Base-by-base conservation (phyloP, 768 basidiomycete species). In the Leccinum imitatum region DNA sequence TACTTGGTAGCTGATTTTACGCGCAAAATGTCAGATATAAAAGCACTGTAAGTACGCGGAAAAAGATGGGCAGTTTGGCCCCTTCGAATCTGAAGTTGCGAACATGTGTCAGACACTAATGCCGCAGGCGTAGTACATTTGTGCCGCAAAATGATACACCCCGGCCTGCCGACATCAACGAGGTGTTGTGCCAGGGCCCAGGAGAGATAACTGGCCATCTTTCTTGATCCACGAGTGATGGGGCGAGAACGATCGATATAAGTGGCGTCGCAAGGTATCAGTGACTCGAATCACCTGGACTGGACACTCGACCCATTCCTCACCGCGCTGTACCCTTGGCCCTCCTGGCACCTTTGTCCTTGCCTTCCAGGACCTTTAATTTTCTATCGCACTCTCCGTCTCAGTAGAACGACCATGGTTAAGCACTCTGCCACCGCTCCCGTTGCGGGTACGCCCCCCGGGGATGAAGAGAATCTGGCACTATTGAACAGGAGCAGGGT, bases 151-250 rank as follows among this genome's bases (percentile, higher is more conserved):
- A 58, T 10, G 56, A 44, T 33, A 50, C 21, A 30, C 44, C 19
- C 9, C 3, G 41, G 52, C 60, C 63, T 65, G 56, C 60, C 51
- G 59, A 14, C 53, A 56, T 55, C 56, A 69, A 59, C 53, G 69
- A 65, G 69, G 69, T 53, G 5, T 47, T 59, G 57, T 50, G 58
- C 33, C 33, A 35, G 33, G 33, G 13, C 13, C 13, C 33, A 14
- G 54, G 57, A 50, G 58, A 47, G 15, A 48, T 52, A 27, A 11
- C 10, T 25, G 50, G 19, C 39, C n/a, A n/a, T 47, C 25, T 53
- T 30, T 25, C 48, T 31, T 57, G 11, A 47, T 31, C 50, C 56
- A 33, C 48, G 3, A 53, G 50, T 25, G 55, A 59, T 5, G 57
- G 47, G 50, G 57, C 53, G 19, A 41, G 58, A 65, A 62, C 50